Evolutionary conservation across 2,329 filamentous ascomycete genomes (phyloP), one percentile per base, ranked within the genome.

Genomic region (Clonostachys rosea): DNA sequence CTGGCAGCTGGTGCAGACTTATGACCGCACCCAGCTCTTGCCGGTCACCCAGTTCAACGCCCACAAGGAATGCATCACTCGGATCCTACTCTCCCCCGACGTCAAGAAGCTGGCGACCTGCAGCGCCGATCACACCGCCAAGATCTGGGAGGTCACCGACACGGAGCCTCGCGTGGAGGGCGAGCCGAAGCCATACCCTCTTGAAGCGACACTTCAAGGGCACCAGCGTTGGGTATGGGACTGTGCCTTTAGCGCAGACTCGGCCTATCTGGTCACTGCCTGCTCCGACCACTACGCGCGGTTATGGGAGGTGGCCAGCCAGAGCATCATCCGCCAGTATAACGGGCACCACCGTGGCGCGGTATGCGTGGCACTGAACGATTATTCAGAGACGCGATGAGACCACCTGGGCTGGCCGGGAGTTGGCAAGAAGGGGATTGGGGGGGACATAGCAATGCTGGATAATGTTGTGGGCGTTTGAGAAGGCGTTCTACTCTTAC

Each of bases 221-320:
- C 91, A 96, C 68, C 91, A 96, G 69, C 84, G 91, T 46, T 96
- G 91, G 91, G 91, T 96, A 1, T 96, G 91, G 91, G 91, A 96
- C 65, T 96, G 91, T 60, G 91, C 91, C 1, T 96, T 96, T 68
- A 92, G 87, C 51, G 91, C 91, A 24, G 91, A 96, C 64, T 91
- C 86, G 34, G 91, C 91, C 1, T 96, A 96, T 60, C 75, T 96
- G 7, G 91, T 96, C 12, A 96, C 91, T 1, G 91, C 91, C 6
- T 96, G 90, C 63, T 92, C 87, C 40, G 91, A 96, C 63, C 91
- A 96, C 65, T 96, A 95, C 62, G 91, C 91, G 3, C 79, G 91
- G 16, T 71, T 96, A 48, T 96, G 91, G 91, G 91, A 96, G 71
- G 73, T 96, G 53, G 74, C 79, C 53, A 91, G 86, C 55, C 90